Conservation (phyloP, 257 asterid genomes). For the Dorcoceras hygrometricum region DNA sequence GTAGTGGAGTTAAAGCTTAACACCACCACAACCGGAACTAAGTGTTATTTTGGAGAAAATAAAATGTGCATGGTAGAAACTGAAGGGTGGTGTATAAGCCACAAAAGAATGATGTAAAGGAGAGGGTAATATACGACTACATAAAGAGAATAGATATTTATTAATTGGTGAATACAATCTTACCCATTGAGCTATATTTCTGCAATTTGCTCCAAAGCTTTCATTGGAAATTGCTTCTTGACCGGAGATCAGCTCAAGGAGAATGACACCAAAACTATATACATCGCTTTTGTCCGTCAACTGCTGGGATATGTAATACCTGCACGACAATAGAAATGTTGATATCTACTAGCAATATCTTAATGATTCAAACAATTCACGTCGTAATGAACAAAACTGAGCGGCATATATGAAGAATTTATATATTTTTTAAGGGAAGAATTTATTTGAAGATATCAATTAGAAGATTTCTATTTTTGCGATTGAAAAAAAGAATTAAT, state of each 20-base stretch:
- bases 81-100: no score
- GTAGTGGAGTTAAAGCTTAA: no score
- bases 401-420: background rate
- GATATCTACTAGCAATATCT: background rate
- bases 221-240: constrained; percentile 95
- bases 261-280: constrained; percentile 95
- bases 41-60: no score
- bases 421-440: no score
- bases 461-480: no score
- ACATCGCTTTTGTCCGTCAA: constrained; percentile 94
- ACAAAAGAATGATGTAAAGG: no score
- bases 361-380: background rate
- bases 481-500: no score
- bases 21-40: no score
- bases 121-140: background rate
- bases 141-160: background rate
- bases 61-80: no score
- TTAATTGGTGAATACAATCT: constrained; percentile 8
- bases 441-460: no score
- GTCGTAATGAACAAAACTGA: background rate
- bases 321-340: constrained; percentile 26
- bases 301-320: constrained; percentile 97
- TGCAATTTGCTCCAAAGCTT: constrained; percentile 78
- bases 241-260: constrained; percentile 90
- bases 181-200: constrained; percentile 99